Evolutionary conservation across 805 yeast species (phyloP).

Genomic region (Candida anglica): DNA sequence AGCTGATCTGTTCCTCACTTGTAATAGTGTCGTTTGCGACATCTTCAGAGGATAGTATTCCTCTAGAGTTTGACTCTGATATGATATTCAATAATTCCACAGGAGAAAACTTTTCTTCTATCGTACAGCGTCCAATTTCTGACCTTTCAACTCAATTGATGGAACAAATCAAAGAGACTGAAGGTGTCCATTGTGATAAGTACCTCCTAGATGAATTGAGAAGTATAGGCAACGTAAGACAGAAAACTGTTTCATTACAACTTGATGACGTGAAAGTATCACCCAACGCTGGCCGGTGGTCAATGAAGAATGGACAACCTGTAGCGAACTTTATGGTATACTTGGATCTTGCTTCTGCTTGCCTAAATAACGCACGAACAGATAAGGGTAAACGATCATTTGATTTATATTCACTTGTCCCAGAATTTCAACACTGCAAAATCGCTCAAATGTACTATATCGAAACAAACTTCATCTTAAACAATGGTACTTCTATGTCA

Average conservation of each 20-base stretch:
- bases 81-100: constrained; percentile 20
- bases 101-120: neutral
- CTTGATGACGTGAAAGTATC: constrained; percentile 14
- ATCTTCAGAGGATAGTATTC: constrained; percentile 25
- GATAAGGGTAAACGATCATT: constrained; percentile 14
- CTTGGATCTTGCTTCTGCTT: constrained; percentile 22
- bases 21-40: constrained; percentile 26
- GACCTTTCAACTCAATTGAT: neutral
- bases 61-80: constrained; percentile 35
- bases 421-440: constrained; percentile 35
- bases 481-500: constrained; percentile 24
- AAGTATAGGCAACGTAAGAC: constrained; percentile 25
- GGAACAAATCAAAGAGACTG: constrained; percentile 2
- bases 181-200: constrained; percentile 21
- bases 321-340: constrained; percentile 15
- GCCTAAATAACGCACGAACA: constrained; percentile 4
- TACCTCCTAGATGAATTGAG: constrained; percentile 24
- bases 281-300: neutral
- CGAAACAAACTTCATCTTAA: constrained; percentile 24
- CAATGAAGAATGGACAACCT: constrained; percentile 9
- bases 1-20: constrained; percentile 20
- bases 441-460: constrained; percentile 32
- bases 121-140: neutral
- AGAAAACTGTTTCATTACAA: constrained; percentile 22
- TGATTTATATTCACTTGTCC: constrained; percentile 20